Percentiles rank a stretch among this genome's conserved stretches.
These are phyloP conservation scores for Stagonosporopsis cucurbitacearum DNA, from an alignment of 2,329 filamentous ascomycete genomes.

Conservation along the genomic window DNA sequence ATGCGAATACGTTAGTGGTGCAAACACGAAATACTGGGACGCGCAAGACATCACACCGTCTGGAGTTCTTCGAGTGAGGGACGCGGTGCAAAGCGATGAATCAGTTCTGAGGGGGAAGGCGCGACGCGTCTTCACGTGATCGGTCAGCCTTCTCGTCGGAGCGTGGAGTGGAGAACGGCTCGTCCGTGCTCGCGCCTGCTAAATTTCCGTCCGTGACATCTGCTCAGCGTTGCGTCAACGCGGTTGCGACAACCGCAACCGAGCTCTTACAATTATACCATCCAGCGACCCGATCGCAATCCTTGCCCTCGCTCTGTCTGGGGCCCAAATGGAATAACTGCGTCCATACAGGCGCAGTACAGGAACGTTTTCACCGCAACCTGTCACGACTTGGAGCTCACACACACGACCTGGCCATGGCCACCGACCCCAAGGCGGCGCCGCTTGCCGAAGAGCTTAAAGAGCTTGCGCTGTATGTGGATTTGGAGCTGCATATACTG, in stretches of 20 bases:
- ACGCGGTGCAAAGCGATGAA: not conserved
- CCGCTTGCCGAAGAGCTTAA: conserved; percentile 44
- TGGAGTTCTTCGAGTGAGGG: not conserved
- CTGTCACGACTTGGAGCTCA: conserved; percentile 26
- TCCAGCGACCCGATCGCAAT: conserved; percentile 6
- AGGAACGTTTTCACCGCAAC: conserved; percentile 30
- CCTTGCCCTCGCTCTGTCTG: conserved; percentile 2
- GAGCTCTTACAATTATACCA: conserved; percentile 17
- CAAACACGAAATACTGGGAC: not conserved
- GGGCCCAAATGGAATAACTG: conserved; percentile 33
- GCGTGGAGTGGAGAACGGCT: conserved; percentile 5
- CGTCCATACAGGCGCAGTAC: conserved; percentile 14
- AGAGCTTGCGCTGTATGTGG: conserved; percentile 40
- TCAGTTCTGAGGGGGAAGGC: not conserved
- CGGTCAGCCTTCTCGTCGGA: not conserved
- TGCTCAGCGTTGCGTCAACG: conserved; percentile 6
- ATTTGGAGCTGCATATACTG: no score
- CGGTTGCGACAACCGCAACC: conserved; percentile 10
- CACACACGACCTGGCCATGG: conserved; percentile 35
- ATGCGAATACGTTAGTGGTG: not conserved
- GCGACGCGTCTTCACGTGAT: conserved; percentile 11
- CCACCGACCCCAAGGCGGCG: conserved; percentile 41
- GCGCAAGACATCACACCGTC: not conserved
- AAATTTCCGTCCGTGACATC: not conserved
- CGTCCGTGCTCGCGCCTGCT: not conserved